Base-by-base conservation (phyloP, 106 monocot species). In the Dendrobium chrysotoxum region DNA sequence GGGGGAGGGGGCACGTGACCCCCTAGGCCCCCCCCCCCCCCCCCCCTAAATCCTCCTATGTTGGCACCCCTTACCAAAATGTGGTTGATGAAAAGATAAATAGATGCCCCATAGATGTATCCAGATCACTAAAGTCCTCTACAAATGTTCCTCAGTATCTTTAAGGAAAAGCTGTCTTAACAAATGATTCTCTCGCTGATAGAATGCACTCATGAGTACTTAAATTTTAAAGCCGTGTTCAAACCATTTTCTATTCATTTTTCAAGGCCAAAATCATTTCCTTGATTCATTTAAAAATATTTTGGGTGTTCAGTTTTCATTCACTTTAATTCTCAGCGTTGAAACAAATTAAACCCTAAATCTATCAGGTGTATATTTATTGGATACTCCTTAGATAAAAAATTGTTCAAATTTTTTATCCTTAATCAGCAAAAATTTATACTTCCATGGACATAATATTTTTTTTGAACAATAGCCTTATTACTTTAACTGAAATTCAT, bases 121-220 rank as follows among this genome's bases (percentile, higher is more conserved):
- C 72, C 5, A 72, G 72, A 72, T 72, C 72, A 72, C 28, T 28
- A 23, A 35, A 72, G 3, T 72, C 28, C 72, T 28, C 30, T 28
- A 72, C 72, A 72, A 72, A 72, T 72, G 28, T 72, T 72, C 28
- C 26, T 28, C 23, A 72, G 28, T 72, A 72, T 72, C 31, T 10
- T 72, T 72, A 28, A 23, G 28, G 72, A 44, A 9, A 44, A 35
- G 9, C 6, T 50, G 13, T 50, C 50, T 50, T 50, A 15, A 50
- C 3, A 50, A 11, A 13, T 35, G n/a, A 8, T 6, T 45, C 21
- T 28, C 57, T 78, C 13, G 25, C 57, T 16, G 57, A 78, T 58
- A 55, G 44, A 39, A 78, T 78, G 30, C 35, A 28, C 7, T 78
- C 57, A 15, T 4, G 78, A 7, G 78, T 77, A 6, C 39, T 78